Base-by-base conservation (phyloP, 306 rosid genomes). In the Fragaria vesca region DNA sequence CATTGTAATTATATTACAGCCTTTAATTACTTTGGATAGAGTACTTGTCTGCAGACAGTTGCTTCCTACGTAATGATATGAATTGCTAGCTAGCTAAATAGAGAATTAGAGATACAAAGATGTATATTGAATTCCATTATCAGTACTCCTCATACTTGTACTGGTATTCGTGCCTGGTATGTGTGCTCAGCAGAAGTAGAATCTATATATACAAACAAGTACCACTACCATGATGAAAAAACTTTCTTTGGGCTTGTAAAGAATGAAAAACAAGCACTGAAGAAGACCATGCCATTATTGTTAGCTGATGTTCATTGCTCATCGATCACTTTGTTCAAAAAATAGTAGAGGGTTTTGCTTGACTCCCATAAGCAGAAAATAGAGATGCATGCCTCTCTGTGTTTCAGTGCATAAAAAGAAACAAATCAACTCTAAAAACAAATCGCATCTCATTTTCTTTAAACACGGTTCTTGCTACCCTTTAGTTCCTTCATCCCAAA, bases 351-450 rank as follows among this genome's bases (percentile, higher is more conserved):
- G 81, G 83, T 72, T 79, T 79, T 83, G 80, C 86, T 85, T 79
- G 75, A 81, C 68, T 77, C 71, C 88, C 82, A 76, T 79, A 88
- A 85, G 78, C 61, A 77, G 88, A 82, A 87, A 78, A 79, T 63
- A 88, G 88, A 86, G 74, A 83, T 74, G 80, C 86, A 32, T 32
- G 34, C 34, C 71, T 67, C 66, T 84, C 83, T 86, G 88, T 90
- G 87, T 88, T 87, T 90, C 93, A 88, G 93, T 91, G 75, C 84
- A 81, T 73, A 74, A 80, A 86, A 90, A 77, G 80, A 54, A 61
- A 50, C 50, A 87, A 86, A 72, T 65, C 75, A 81, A 75, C 93
- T 80, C 81, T 26, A 79, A 79, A 46, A 90, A 90, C 84, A 82
- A 90, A 86, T 8, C 68, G 45, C 50, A 76, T 68, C 30, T 62